Evolutionary conservation across 495 filamentous ascomycete species (phyloP), one percentile per base, ranked within the genome.

Genomic region (Xylaria longipes): DNA sequence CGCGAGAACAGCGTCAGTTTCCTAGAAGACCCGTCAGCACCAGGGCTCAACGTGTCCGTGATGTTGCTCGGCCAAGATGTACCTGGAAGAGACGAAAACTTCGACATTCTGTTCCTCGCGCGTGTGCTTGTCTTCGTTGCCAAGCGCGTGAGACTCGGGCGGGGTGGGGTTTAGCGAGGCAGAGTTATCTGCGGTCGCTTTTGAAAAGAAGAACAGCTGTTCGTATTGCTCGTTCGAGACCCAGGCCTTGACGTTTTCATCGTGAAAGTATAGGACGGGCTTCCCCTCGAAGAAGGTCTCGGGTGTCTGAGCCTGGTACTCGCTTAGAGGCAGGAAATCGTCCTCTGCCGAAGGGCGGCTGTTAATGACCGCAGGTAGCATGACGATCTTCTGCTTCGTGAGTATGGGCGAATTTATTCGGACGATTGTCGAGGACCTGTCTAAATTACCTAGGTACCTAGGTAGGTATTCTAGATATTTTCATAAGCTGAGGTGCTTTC

Each of bases 261-360:
- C 86, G 76, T 91, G 91, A 81, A 91, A 91, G 84, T 98, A 87
- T 0, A 98, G 89, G 41, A 99, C 87, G 15, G 95, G 89, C 68
- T 91, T 92, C 12, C 89, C 91, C 76, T 87, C 86, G 80, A 90
- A 91, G 87, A 98, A 99, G 37, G 91, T 94, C 62, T 84, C 80
- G 0, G 96, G 96, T 11, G 96, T 99, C 71, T 91, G 90, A 35
- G 91, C 89, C 78, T 97, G 93, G 81, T 97, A 93, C 68, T 91
- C 90, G 22, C 87, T 83, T 56, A 99, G 87, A 12, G 90, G 85
- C 33, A 89, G 92, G 84, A 94, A 98, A 69, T 86, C 84, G 50
- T 75, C 65, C 29, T 81, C 75, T 37, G 72, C 76, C 35, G 81
- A 77, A 25, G 84, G 83, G 35, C 83, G 79, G 1, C 74, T 77